phyloP scores from a whole-genome alignment of 2,329 filamentous ascomycete genomes.

The Phaeosphaeriaceae sp. region DNA sequence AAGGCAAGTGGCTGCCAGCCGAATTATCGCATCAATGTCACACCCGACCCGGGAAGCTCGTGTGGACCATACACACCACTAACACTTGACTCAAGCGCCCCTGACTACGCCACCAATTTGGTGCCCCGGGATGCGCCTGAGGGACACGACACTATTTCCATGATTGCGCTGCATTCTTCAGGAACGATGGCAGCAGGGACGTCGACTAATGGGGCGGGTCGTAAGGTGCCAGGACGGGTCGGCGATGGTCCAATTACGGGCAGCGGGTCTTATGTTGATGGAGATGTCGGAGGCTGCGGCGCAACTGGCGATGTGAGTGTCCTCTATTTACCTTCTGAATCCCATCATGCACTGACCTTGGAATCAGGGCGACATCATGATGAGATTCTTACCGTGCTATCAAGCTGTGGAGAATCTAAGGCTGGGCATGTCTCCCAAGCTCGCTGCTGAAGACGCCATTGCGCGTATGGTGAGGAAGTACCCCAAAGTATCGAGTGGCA shows the following conservation, averaged over 20 bases:
- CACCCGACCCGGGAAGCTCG: neutral
- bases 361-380: neutral
- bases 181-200: neutral
- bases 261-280: neutral
- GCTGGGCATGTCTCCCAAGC: neutral
- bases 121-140: neutral
- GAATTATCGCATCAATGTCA: neutral
- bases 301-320: neutral
- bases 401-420: neutral
- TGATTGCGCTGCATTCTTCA: neutral
- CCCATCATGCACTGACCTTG: neutral
- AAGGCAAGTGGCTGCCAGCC: neutral
- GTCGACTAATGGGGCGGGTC: neutral
- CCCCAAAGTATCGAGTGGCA: neutral
- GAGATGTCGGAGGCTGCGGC: neutral
- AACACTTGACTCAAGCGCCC: neutral
- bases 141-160: neutral
- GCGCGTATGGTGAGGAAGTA: neutral
- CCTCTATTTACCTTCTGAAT: neutral
- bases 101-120: neutral
- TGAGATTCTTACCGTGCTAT: neutral
- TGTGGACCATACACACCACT: neutral
- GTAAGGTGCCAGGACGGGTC: neutral
- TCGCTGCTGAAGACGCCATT: neutral
- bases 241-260: neutral